A percentile compares a stretch with the other conserved stretches of the same genome.
Conservation (phyloP, 768 basidiomycete genomes). For the Baorangia bicolor region DNA sequence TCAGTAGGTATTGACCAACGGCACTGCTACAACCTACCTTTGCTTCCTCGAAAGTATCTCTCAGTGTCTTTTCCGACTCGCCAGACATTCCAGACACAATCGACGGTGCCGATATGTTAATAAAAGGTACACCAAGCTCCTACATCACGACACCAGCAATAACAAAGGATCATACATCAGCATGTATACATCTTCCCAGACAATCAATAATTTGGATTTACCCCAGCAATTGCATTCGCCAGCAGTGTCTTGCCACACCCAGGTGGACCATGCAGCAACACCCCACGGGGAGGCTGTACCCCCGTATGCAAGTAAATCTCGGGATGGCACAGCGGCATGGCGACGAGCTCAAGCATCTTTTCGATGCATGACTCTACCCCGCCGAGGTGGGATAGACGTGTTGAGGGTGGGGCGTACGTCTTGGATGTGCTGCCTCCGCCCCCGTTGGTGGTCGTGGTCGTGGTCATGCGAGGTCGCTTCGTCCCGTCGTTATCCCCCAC, state of each 20-base stretch:
- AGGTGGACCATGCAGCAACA: conserved; percentile 91
- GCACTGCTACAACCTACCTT: conserved; percentile 51
- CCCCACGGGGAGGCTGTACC: conserved; percentile 88
- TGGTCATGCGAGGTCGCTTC: conserved; percentile 53
- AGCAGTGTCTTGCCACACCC: conserved; percentile 96
- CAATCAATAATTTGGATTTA: conserved; percentile 37
- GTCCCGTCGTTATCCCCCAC: conserved; percentile 46
- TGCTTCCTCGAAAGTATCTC: conserved; percentile 97
- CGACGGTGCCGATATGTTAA: conserved; percentile 91
- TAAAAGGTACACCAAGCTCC: conserved; percentile 93
- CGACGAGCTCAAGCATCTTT: conserved; percentile 94
- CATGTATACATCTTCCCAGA: neutral
- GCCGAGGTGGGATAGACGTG: conserved; percentile 81
- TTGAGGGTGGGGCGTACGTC: conserved; percentile 63
- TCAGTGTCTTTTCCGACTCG: conserved; percentile 93
- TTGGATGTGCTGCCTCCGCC: conserved; percentile 25
- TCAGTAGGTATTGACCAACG: neutral
- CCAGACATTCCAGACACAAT: conserved; percentile 99
- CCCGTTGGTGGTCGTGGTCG: conserved; percentile 5
- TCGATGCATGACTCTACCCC: conserved; percentile 85
- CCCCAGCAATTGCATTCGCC: conserved; percentile 94
- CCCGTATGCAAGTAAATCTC: conserved; percentile 95
- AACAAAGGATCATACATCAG: neutral
- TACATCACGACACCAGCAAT: conserved; percentile 34
- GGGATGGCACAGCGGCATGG: conserved; percentile 91